Conservation (phyloP, 371 early-diverging fungal species). For the Homolaphlyctis polyrhiza region DNA sequence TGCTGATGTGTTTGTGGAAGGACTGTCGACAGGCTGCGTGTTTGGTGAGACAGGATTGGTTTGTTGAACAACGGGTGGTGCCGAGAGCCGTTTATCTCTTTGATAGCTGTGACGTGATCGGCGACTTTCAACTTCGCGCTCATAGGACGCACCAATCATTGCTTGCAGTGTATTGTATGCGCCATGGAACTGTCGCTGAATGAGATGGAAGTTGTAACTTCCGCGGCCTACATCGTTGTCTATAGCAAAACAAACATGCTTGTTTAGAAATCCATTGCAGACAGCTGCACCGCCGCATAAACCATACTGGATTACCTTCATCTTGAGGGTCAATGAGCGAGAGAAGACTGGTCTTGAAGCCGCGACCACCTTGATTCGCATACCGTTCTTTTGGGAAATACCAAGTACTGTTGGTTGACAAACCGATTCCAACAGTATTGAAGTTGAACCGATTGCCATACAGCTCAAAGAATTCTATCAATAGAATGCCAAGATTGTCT, state of each 20-base stretch:
- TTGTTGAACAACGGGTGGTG: not conserved
- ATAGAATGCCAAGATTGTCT: constrained; percentile 84
- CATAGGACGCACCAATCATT: constrained; percentile 24
- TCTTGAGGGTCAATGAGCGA: constrained; percentile 24
- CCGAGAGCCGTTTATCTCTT: not conserved
- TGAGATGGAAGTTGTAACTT: constrained; percentile 14
- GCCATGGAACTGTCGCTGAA: constrained; percentile 24
- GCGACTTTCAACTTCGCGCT: constrained; percentile 8
- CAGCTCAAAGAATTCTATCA: constrained; percentile 92
- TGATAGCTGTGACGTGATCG: not conserved
- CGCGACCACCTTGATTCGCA: not conserved
- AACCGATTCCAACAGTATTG: constrained; percentile 29
- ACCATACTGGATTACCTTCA: constrained; percentile 16
- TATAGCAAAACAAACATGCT: no score
- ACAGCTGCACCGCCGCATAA: not conserved
- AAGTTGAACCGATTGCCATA: constrained; percentile 84
- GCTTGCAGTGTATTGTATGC: constrained; percentile 16
- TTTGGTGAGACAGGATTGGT: no score
- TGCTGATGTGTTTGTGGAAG: no score
- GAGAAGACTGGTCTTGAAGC: not conserved
- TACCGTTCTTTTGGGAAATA: not conserved
- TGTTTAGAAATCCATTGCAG: no score
- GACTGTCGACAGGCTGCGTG: no score
- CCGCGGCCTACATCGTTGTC: constrained; percentile 34
- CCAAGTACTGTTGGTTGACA: not conserved